phyloP scores from a whole-genome alignment of 1,284 basidiomycete genomes.

The Xanthoconium separans region DNA sequence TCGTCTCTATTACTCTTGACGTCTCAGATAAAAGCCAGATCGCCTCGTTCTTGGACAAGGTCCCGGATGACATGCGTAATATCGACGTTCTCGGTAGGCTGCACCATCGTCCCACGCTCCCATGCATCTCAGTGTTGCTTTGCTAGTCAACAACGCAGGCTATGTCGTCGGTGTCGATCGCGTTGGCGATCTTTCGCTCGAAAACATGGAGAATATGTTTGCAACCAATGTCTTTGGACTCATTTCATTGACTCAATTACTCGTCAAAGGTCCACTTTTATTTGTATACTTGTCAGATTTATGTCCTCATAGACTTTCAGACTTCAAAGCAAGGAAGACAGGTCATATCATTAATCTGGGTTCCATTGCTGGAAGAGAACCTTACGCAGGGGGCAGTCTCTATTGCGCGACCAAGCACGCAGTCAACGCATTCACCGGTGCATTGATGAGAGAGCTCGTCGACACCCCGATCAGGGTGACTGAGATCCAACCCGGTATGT shows the following conservation, averaged over 20 bases:
- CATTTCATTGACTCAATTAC: slow-evolving; percentile 78
- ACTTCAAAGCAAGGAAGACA: slow-evolving; percentile 84
- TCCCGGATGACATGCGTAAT: slow-evolving; percentile 64
- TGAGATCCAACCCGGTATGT: slow-evolving; percentile 84
- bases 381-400: slow-evolving; percentile 86
- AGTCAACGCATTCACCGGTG: slow-evolving; percentile 84
- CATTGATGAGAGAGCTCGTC: slow-evolving; percentile 84
- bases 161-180: slow-evolving; percentile 82
- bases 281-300: slow-evolving; percentile 11
- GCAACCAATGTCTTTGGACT: slow-evolving; percentile 90
- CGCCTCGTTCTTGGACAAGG: slow-evolving; percentile 60
- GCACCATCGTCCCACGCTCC: neutral
- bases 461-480: slow-evolving; percentile 90
- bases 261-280: slow-evolving; percentile 58
- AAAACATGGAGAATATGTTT: slow-evolving; percentile 87
- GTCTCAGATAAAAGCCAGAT: slow-evolving; percentile 74
- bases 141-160: slow-evolving; percentile 83
- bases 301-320: slow-evolving; percentile 37
- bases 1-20: slow-evolving; percentile 69
- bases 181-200: slow-evolving; percentile 75
- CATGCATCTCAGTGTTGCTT: slow-evolving; percentile 1
- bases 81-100: slow-evolving; percentile 73
- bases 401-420: slow-evolving; percentile 89
- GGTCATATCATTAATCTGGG: slow-evolving; percentile 98
- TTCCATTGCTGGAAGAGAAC: slow-evolving; percentile 87